Conservation (phyloP, 345 rosid genomes). For the Draba incana region DNA sequence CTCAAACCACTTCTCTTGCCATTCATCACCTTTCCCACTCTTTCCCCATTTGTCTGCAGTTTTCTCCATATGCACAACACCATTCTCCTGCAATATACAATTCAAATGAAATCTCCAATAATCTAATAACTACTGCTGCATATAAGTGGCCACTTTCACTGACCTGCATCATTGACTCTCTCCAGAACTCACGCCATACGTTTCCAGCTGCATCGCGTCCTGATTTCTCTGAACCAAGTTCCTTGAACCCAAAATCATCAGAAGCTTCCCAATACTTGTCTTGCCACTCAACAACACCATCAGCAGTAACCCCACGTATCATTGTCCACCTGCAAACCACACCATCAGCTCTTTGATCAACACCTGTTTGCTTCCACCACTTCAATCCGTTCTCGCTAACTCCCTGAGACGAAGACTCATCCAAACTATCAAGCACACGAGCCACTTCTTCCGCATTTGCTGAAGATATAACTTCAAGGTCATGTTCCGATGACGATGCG, state of each 20-base stretch:
- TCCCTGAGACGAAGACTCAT: conserved; percentile 53
- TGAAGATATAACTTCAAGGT: conserved; percentile 53
- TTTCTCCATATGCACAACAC: conserved; percentile 82
- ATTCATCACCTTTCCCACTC: conserved; percentile 80
- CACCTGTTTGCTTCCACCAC: conserved; percentile 94
- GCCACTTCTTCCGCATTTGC: conserved; percentile 84
- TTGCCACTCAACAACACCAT: conserved; percentile 85
- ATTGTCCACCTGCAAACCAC: conserved; percentile 90
- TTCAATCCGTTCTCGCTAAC: conserved; percentile 62
- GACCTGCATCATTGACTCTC: conserved; percentile 89
- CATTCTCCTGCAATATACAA: conserved; percentile 54
- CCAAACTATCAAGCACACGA: conserved; percentile 58
- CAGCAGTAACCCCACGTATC: conserved; percentile 82
- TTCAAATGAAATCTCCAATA: neutral
- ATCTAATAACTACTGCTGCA: neutral
- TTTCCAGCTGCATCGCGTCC: conserved; percentile 86
- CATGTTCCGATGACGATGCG: conserved; percentile 45
- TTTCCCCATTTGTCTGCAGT: conserved; percentile 98
- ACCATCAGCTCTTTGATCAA: conserved; percentile 76
- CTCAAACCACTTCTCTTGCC: conserved; percentile 98
- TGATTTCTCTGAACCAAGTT: conserved; percentile 95
- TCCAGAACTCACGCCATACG: conserved; percentile 93
- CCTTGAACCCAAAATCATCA: conserved; percentile 85
- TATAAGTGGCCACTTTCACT: conserved; percentile 28
- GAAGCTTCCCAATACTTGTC: conserved; percentile 98